Base-by-base conservation (phyloP, 2,329 filamentous ascomycete genomes). In the Fusarium cicatricum region DNA sequence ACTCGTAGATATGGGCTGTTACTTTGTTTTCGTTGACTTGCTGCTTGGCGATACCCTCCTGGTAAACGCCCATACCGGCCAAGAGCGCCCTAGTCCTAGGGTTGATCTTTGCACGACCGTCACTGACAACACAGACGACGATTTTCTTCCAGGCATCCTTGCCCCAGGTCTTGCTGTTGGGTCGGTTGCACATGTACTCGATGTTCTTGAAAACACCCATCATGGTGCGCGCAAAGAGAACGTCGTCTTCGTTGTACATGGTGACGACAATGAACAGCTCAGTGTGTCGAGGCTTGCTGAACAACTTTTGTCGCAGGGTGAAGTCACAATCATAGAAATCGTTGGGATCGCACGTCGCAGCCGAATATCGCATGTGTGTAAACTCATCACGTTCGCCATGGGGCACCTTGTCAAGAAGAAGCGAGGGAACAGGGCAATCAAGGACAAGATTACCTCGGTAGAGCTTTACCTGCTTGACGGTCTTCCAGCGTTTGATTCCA, bases 81-180 rank as follows among this genome's bases (percentile, higher is more conserved):
- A 99, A 78, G 15, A 98, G 86, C 29, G 94, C 92, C 70, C 90
- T 88, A 3, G 95, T 99, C 62, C 95, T 83, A 2, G 91, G 86
- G 74, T 98, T 97, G 80, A 99, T 99, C 81, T 97, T 97, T 58
- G 89, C 90, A 85, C 95, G 92, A 56, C 95, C 95, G 70, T 99
- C 95, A 68, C 92, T 97, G 64, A 99, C 95, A 38, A 99, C 87
- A 74, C 94, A 98, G 11, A 99, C 95, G 10, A 99, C 95, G 68
- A 99, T 98, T 82, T 99, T 99, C 81, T 99, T 98, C 95, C 95
- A 99, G 5, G 94, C 93, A 69, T 97, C 92, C 74, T 96, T 95
- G 64, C 95, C 95, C 95, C 95, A 99, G 1, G 94, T 98, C 78
- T 97, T 96, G 77, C 92, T 97, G 73, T 90, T 92, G 39, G 89